A percentile compares a stretch with the other conserved stretches of the same genome.
Conservation (phyloP, 352 stramenopile genomes). For the Phytophthora hibernalis region DNA sequence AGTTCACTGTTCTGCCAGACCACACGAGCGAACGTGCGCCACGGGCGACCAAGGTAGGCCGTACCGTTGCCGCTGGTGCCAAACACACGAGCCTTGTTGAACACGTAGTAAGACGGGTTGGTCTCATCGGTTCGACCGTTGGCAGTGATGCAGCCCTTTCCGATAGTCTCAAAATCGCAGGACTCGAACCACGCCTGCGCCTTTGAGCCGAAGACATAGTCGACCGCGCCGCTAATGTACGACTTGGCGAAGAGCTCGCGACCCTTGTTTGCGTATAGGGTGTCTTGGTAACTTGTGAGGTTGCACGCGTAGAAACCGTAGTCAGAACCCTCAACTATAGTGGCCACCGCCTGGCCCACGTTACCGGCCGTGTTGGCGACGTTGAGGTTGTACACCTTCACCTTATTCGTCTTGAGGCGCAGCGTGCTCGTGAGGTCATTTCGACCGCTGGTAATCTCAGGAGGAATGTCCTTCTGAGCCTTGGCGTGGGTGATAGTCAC, state of each 20-base stretch:
- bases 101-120: conserved; percentile 12
- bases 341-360: conserved; percentile 5
- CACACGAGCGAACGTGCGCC: conserved; percentile 8
- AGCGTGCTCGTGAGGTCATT: conserved; percentile 4
- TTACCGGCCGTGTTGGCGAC: conserved; percentile 2
- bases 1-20: conserved; percentile 15
- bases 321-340: conserved; percentile 1
- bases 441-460: conserved; percentile 2
- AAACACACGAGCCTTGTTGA: conserved; percentile 9
- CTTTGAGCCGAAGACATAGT: conserved; percentile 8
- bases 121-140: conserved; percentile 5
- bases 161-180: conserved; percentile 12
- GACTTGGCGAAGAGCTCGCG: neutral
- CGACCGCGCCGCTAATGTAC: neutral
- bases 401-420: conserved; percentile 6
- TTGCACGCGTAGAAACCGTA: conserved; percentile 15
- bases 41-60: conserved; percentile 10
- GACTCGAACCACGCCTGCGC: conserved; percentile 17
- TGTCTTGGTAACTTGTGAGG: conserved; percentile 3
- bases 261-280: conserved; percentile 3
- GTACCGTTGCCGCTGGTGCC: conserved; percentile 4
- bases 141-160: conserved; percentile 10
- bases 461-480: conserved; percentile 8
- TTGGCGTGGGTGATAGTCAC: conserved; percentile 11
- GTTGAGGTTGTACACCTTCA: conserved; percentile 15